Evolutionary conservation across 139 green algal genomes (phyloP).

Genomic region (Picochlorum sp.): DNA sequence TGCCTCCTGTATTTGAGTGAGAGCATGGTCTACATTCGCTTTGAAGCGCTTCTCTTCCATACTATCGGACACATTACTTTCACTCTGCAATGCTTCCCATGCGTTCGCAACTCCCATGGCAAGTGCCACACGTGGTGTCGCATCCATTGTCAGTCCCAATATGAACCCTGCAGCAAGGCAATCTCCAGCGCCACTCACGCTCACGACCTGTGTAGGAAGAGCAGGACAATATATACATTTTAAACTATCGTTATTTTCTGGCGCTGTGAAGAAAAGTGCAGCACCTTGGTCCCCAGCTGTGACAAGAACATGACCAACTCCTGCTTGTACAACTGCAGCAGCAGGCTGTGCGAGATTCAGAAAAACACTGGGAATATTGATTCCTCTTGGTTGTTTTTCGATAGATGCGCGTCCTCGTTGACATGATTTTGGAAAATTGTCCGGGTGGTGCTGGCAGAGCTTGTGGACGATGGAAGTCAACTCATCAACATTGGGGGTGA

Average conservation of each 20-base stretch:
- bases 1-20: too few species aligned
- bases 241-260: neutral
- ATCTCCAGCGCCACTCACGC: conserved; percentile 49
- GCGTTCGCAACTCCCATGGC: neutral
- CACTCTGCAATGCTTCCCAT: neutral
- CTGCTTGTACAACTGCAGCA: conserved; percentile 17
- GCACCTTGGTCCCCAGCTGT: conserved; percentile 45
- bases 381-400: conserved; percentile 9
- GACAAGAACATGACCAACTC: conserved; percentile 39
- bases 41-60: too few species aligned
- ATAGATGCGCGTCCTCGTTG: conserved; percentile 13
- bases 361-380: neutral
- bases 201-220: conserved; percentile 38
- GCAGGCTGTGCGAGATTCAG: neutral
- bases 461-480: conserved; percentile 1
- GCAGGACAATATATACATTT: conserved; percentile 16
- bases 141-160: conserved; percentile 20
- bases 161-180: conserved; percentile 45
- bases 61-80: too few species aligned
- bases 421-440: too few species aligned
- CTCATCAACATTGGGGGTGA: conserved; percentile 19
- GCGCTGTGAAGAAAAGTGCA: conserved; percentile 27
- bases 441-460: too few species aligned
- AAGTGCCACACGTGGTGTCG: neutral
- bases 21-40: too few species aligned